These are phyloP conservation scores for Calonectria naviculata DNA, from an alignment of 2,329 filamentous ascomycete species.

Conservation along the genomic window DNA sequence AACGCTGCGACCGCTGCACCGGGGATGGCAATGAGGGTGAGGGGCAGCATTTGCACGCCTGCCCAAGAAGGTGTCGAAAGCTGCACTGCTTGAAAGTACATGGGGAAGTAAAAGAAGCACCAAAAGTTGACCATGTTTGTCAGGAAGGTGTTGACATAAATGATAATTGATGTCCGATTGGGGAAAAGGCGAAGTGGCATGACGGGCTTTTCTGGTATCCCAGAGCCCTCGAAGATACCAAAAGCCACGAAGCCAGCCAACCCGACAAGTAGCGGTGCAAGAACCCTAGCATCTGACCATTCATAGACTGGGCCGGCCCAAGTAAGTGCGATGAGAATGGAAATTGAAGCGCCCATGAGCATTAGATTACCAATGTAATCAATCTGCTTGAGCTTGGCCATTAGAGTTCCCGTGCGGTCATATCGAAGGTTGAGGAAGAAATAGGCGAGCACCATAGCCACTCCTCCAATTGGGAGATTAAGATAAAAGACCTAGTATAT, in stretches of 20 bases:
- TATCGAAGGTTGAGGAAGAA: conserved; percentile 52
- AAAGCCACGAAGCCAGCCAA: conserved; percentile 27
- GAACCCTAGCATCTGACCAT: conserved; percentile 52
- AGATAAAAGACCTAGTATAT: conserved; percentile 53
- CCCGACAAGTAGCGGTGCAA: conserved; percentile 52
- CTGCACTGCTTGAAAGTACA: conserved; percentile 59
- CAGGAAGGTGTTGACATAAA: conserved; percentile 36
- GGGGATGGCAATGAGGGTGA: conserved; percentile 42
- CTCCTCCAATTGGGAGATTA: conserved; percentile 52
- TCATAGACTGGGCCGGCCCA: conserved; percentile 54
- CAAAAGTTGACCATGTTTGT: conserved; percentile 43
- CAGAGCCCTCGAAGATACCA: conserved; percentile 30
- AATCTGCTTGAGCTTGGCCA: conserved; percentile 46
- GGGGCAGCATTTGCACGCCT: conserved; percentile 47
- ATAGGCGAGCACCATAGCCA: conserved; percentile 43
- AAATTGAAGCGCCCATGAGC: conserved; percentile 50
- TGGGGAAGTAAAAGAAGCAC: conserved; percentile 53
- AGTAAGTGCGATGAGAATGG: conserved; percentile 55
- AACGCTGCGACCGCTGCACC: conserved; percentile 39
- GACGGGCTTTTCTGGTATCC: conserved; percentile 34
- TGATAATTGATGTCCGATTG: conserved; percentile 30
- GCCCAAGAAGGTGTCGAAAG: conserved; percentile 43
- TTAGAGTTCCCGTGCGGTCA: conserved; percentile 29
- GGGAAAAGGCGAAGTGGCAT: conserved; percentile 36
- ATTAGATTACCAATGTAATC: conserved; percentile 57